A percentile compares a stretch with the other conserved stretches of the same genome.
Evolutionary conservation across 2,329 filamentous ascomycete species (phyloP).

Genomic region (Pseudohalonectria lignicola): DNA sequence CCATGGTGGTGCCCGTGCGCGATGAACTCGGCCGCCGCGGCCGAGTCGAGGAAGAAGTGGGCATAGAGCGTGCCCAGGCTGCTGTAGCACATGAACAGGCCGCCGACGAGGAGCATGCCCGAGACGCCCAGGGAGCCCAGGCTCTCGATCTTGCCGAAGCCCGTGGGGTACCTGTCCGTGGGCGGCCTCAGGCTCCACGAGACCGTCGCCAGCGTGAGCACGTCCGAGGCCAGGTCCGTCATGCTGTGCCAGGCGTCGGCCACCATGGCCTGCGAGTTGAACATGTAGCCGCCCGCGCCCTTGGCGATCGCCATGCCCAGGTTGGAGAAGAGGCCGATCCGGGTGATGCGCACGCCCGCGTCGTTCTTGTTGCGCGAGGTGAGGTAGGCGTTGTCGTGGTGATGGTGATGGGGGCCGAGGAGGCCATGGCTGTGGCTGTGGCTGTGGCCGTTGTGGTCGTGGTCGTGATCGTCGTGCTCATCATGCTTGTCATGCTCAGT

Average conservation of each 20-base stretch:
- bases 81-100: conserved; percentile 83
- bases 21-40: conserved; percentile 39
- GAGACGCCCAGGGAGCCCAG: conserved; percentile 89
- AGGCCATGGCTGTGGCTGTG: conserved; percentile 43
- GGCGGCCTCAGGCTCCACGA: conserved; percentile 86
- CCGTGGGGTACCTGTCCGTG: conserved; percentile 72
- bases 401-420: conserved; percentile 47
- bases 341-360: conserved; percentile 86
- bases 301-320: conserved; percentile 90
- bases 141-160: conserved; percentile 97
- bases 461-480: conserved; percentile 27
- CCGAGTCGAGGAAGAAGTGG: conserved; percentile 58
- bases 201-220: conserved; percentile 88
- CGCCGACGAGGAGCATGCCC: conserved; percentile 77
- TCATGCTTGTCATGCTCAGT: conserved; percentile 19
- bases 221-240: conserved; percentile 88
- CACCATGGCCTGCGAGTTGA: conserved; percentile 87
- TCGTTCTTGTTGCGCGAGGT: conserved; percentile 78
- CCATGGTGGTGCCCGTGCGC: conserved; percentile 30
- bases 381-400: conserved; percentile 78
- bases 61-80: conserved; percentile 59
- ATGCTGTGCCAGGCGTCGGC: conserved; percentile 94
- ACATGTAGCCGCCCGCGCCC: conserved; percentile 81
- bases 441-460: conserved; percentile 39
- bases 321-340: conserved; percentile 81